phyloP scores from a whole-genome alignment of 192 early-diverging fungal genomes.

The Chytriomyces sp. region DNA sequence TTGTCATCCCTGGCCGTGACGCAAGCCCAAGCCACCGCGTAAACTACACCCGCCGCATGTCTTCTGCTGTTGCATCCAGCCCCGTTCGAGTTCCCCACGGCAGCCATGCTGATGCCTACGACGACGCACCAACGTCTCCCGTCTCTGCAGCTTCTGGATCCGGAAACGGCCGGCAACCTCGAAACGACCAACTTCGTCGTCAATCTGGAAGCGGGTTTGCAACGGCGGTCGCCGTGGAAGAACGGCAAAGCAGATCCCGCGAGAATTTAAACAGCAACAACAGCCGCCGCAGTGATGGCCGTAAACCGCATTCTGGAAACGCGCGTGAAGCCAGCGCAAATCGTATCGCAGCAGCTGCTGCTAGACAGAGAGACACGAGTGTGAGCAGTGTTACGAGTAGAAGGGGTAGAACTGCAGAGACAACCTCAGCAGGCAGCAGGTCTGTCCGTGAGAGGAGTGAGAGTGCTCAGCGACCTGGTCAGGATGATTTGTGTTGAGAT shows the following conservation, averaged over 20 bases:
- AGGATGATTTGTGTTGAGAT: background rate
- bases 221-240: background rate
- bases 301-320: background rate
- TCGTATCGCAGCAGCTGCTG: background rate
- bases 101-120: no score
- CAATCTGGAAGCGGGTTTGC: background rate
- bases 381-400: background rate
- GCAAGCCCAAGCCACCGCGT: no score
- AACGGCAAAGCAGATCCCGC: background rate
- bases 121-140: no score
- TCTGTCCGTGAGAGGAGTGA: background rate
- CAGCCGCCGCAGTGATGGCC: background rate
- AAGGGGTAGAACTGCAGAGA: background rate
- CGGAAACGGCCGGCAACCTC: background rate
- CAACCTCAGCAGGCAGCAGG: background rate
- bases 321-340: background rate
- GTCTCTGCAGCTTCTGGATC: background rate
- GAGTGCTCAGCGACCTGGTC: background rate
- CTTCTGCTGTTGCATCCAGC: no score
- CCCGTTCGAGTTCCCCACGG: no score
- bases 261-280: background rate
- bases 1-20: no score
- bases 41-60: no score
- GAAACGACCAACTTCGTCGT: background rate
- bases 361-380: background rate